Evolutionary conservation across 2,329 filamentous ascomycete species (phyloP).

Genomic region (Coniochaeta pulveracea): DNA sequence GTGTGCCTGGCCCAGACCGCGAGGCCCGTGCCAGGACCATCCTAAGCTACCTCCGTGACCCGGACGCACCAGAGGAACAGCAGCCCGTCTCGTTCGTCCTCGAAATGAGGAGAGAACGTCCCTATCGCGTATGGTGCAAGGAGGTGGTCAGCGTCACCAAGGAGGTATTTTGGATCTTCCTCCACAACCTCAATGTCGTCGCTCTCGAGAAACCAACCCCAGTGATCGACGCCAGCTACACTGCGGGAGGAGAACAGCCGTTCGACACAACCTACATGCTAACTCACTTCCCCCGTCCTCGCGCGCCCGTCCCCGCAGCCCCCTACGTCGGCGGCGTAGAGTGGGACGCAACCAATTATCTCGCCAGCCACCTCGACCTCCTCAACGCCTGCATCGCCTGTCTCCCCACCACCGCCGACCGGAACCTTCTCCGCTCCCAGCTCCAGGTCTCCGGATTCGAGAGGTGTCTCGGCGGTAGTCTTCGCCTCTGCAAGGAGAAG

Average conservation of each 20-base stretch:
- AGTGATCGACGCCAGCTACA: conserved; percentile 3
- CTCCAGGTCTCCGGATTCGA: conserved; percentile 82
- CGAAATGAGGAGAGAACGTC: conserved; percentile 76
- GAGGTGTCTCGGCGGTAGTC: conserved; percentile 70
- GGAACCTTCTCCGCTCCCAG: conserved; percentile 68
- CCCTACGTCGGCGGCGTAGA: conserved; percentile 96
- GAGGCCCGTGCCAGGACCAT: conserved; percentile 60
- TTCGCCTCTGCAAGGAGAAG: conserved; percentile 93
- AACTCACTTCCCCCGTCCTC: conserved; percentile 70
- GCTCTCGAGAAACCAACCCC: conserved; percentile 29
- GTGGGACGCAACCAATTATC: conserved; percentile 96
- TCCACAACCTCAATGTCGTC: conserved; percentile 86
- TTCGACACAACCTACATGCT: conserved; percentile 39
- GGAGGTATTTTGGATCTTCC: conserved; percentile 98
- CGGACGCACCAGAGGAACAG: conserved; percentile 61
- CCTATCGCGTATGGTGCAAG: conserved; percentile 89
- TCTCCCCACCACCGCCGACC: conserved; percentile 54
- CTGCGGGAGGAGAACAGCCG: too few relatives aligned
- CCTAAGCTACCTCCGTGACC: conserved; percentile 69
- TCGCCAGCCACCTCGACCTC: conserved; percentile 85
- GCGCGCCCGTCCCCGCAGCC: conserved; percentile 83
- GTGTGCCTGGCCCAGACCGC: conserved; percentile 44
- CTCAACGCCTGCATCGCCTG: conserved; percentile 84
- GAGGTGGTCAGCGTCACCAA: conserved; percentile 89
- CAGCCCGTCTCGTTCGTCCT: conserved; percentile 77